Evolutionary conservation across 345 rosid species (phyloP), one percentile per base, ranked within the genome.

Genomic region (Euphorbia tirucalli): DNA sequence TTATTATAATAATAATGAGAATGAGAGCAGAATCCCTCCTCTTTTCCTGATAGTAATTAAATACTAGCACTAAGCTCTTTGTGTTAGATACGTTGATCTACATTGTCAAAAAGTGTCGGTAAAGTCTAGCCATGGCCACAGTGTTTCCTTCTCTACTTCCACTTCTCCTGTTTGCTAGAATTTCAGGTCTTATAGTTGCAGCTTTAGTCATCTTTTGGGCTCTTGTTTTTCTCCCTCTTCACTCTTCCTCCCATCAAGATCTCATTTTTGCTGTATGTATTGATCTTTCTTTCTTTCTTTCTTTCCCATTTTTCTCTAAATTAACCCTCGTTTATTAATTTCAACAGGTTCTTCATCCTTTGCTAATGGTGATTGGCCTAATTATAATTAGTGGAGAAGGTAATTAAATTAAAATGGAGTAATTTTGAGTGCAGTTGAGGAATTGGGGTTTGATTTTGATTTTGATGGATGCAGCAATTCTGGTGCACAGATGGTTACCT

Each of bases 351-450:
- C 96, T 88, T 46, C 97, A 92, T 77, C 96, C 97, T 46, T 65
- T 94, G 69, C 64, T 94, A 28, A 94, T 92, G 99, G 99, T 94
- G 73, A 92, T 94, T 69, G 97, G 96, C 72, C 90, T 94, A 86
- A 92, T 92, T 71, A 82, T 92, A 75, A 72, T 90, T 61, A 92
- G 95, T 76, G 97, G 98, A 72, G 98, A 94, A 94, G 98, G 96
- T 91, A 83, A 43, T 18, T 35, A 28, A 7, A 5, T 28, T 22
- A 28, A 3, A 48, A 11, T 22, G 35, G n/a, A 35, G 39, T 35
- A 3, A 35, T 35, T 35, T 35, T 35, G 39, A 35, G 39, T 7
- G 3, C 39, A 35, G 31, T 43, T 55, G 18, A 31, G 57, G 52
- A 74, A 43, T 21, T 68, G 66, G 41, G 35, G 43, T 58, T 59